Evolutionary conservation across 2,329 filamentous ascomycete genomes (phyloP).

Genomic region (Paecilomyces variotii): DNA sequence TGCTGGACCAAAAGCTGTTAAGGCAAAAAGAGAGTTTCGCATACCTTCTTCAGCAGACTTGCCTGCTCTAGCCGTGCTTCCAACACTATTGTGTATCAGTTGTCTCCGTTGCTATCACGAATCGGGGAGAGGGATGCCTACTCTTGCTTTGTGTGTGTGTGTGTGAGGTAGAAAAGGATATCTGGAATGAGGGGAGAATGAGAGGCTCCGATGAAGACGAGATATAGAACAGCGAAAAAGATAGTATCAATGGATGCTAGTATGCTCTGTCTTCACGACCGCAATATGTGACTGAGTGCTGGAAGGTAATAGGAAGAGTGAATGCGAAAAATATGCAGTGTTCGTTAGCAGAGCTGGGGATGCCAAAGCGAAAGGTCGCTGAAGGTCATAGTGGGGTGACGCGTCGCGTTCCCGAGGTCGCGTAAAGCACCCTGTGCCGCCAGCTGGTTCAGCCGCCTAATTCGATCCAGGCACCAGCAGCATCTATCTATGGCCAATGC

Average conservation of each 20-base stretch:
- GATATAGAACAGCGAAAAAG: background rate
- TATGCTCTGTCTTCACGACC: background rate
- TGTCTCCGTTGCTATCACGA: background rate
- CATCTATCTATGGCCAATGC: background rate
- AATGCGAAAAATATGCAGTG: background rate
- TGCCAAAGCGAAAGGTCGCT: background rate
- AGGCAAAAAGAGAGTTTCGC: conserved; percentile 9
- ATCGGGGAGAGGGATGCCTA: conserved; percentile 11
- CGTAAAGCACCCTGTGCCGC: background rate
- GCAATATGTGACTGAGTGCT: background rate
- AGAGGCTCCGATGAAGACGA: background rate
- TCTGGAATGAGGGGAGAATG: background rate
- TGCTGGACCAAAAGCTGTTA: background rate
- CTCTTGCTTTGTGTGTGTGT: conserved; percentile 15
- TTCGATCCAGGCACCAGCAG: background rate
- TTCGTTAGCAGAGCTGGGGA: background rate
- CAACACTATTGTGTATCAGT: conserved; percentile 54
- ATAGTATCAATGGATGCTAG: background rate
- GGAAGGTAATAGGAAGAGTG: background rate
- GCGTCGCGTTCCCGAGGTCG: conserved; percentile 1
- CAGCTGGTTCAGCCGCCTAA: background rate
- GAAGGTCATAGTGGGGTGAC: conserved; percentile 1
- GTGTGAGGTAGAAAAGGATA: background rate
- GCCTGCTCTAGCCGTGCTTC: conserved; percentile 97
- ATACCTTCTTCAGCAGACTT: conserved; percentile 85